Evolutionary conservation across 768 basidiomycete genomes (phyloP).

Genomic region (Hygrophorus pudorinus): DNA sequence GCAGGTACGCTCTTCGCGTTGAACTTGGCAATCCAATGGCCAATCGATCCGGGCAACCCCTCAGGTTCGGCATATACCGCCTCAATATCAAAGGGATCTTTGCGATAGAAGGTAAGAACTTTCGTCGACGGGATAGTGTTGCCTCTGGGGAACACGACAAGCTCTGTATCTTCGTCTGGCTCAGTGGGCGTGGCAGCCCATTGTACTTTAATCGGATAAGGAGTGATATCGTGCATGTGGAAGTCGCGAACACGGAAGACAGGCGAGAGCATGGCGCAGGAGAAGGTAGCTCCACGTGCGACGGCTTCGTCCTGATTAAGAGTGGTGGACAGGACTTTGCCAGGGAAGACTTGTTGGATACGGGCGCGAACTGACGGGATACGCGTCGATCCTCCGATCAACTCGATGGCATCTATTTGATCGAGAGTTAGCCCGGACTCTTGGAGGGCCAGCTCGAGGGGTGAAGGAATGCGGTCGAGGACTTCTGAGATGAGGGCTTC

Average conservation of each 20-base stretch:
- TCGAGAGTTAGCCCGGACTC: conserved; percentile 77
- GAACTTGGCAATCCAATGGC: conserved; percentile 80
- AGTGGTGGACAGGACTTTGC: conserved; percentile 80
- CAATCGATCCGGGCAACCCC: conserved; percentile 64
- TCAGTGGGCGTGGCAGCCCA: conserved; percentile 74
- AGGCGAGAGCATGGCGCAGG: conserved; percentile 94
- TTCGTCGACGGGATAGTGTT: conserved; percentile 91
- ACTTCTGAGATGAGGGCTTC: conserved; percentile 70
- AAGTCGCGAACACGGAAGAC: conserved; percentile 98
- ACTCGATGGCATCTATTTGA: conserved; percentile 84
- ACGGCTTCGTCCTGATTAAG: conserved; percentile 98
- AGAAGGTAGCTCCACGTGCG: conserved; percentile 92
- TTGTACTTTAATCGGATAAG: conserved; percentile 83
- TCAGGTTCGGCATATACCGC: conserved; percentile 71
- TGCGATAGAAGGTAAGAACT: conserved; percentile 90
- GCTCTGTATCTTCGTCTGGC: conserved; percentile 83
- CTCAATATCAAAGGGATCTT: conserved; percentile 80
- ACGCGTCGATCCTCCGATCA: conserved; percentile 90
- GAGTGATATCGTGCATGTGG: conserved; percentile 73
- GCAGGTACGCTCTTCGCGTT: conserved; percentile 73
- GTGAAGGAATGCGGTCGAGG: conserved; percentile 65
- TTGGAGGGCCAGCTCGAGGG: conserved; percentile 68
- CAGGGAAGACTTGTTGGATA: conserved; percentile 76
- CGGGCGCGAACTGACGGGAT: conserved; percentile 84
- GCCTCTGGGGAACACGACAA: conserved; percentile 80